Percentiles rank a stretch among this genome's conserved stretches.
phyloP scores from a whole-genome alignment of 202 grass and related monocot genomes.

The Musa balbisiana region DNA sequence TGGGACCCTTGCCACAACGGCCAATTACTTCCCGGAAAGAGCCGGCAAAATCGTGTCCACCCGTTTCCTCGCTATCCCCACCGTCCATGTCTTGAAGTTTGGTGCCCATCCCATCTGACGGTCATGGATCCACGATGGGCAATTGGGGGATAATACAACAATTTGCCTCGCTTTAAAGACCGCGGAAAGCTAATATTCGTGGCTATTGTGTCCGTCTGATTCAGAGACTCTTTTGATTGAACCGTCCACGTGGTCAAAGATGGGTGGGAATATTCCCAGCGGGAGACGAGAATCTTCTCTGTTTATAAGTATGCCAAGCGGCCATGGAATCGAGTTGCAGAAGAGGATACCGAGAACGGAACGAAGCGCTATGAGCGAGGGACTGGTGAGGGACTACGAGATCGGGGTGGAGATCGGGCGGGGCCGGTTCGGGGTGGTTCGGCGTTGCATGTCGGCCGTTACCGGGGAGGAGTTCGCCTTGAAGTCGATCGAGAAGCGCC shows the following conservation, averaged over 20 bases:
- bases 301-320: not conserved
- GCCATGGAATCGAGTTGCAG: not conserved
- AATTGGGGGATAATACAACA: too few relatives aligned
- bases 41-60: too few relatives aligned
- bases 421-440: conserved; percentile 5
- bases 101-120: too few relatives aligned
- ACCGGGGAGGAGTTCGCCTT: conserved; percentile 9
- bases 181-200: too few relatives aligned
- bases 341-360: not conserved
- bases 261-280: not conserved
- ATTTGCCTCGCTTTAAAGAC: too few relatives aligned
- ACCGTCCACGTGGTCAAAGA: not conserved
- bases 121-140: too few relatives aligned
- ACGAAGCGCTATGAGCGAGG: not conserved
- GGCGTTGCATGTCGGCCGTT: not conserved
- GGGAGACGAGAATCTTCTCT: not conserved
- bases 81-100: too few relatives aligned
- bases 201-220: not conserved
- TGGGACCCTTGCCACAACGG: too few relatives aligned
- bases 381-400: not conserved
- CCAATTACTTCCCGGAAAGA: too few relatives aligned
- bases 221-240: not conserved
- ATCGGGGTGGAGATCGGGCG: conserved; percentile 6
- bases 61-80: too few relatives aligned
- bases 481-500: conserved; percentile 5